phyloP scores from a whole-genome alignment of 164 flowering plant species.

The Hamamelis virginiana region DNA sequence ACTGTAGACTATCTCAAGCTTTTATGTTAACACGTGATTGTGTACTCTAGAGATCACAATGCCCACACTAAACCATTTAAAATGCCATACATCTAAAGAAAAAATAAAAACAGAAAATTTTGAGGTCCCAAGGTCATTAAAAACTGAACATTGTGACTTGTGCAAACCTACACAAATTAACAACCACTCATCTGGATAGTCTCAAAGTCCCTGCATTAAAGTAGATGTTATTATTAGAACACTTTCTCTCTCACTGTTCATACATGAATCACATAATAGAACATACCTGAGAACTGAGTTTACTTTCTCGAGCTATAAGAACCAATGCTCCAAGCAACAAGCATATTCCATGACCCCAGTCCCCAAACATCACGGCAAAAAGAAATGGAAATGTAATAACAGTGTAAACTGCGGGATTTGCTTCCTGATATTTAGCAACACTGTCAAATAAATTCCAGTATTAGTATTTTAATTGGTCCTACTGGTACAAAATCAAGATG shows the following conservation, averaged over 20 bases:
- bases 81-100: too few relatives aligned
- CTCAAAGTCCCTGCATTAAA: too few relatives aligned
- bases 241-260: neutral
- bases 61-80: too few relatives aligned
- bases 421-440: conserved; percentile 92
- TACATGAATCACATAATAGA: neutral
- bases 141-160: too few relatives aligned
- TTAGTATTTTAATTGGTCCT: conserved; percentile 1
- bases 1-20: too few relatives aligned
- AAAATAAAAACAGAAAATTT: too few relatives aligned
- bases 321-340: conserved; percentile 74
- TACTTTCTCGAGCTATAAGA: conserved; percentile 78
- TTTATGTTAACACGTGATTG: too few relatives aligned
- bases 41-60: too few relatives aligned
- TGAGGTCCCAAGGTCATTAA: too few relatives aligned
- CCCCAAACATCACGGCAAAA: conserved; percentile 99
- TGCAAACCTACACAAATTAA: too few relatives aligned
- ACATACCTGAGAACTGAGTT: conserved; percentile 71
- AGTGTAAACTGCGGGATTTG: conserved; percentile 93
- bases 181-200: too few relatives aligned
- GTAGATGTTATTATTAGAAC: too few relatives aligned
- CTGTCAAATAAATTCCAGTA: conserved; percentile 40
- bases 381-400: conserved; percentile 88
- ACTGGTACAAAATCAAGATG: neutral
- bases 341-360: conserved; percentile 99